Evolutionary conservation across 257 asterid species (phyloP), one percentile per base, ranked within the genome.

Genomic region (Plantago major): DNA sequence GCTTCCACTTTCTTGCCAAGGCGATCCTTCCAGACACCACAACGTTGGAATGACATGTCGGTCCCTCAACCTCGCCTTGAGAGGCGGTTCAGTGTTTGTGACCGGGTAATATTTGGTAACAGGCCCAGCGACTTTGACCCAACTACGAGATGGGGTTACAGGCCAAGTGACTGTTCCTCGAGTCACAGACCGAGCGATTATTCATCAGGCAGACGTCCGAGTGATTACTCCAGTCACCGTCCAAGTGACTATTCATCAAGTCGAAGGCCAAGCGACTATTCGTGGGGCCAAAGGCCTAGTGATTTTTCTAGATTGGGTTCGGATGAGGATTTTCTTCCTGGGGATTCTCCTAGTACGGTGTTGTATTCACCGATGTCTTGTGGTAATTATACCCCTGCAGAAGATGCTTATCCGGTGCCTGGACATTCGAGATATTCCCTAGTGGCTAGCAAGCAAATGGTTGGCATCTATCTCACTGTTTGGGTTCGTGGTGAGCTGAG

Each of bases 361-460:
- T 58, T 88, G 73, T 74, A 74, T 66, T 84, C 96, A 11, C 95
- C 98, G 6, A 78, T 76, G 80, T 79, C 95, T 3, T 73, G 72
- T 56, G 65, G 67, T 43, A 83, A 83, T 11, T 78, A 78, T 58
- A 79, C 81, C 5, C 83, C 88, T 3, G 55, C 58, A 0, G 96
- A 88, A 9, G 93, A 88, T 40, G 74, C 74, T 1, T 55, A 61
- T 48, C 26, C 78, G 51, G 19, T 61, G 65, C 81, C 81, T 3
- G 84, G 84, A 17, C 78, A 73, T 18, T 80, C 94, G 13, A 73
- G 84, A 72, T 93, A 93, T 79, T 81, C 92, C 50, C 69, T 89
- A 49, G 95, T 89, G 17, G 86, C 95, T n/a, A 85, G 95, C 55
- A 93, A 93, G 79, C 97, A 93, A 78, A 93, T 93, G 99, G 99